Percentiles rank a stretch among this genome's conserved stretches.
Conservation (phyloP, 1,284 basidiomycete species). For the Golubevia pallescens region DNA sequence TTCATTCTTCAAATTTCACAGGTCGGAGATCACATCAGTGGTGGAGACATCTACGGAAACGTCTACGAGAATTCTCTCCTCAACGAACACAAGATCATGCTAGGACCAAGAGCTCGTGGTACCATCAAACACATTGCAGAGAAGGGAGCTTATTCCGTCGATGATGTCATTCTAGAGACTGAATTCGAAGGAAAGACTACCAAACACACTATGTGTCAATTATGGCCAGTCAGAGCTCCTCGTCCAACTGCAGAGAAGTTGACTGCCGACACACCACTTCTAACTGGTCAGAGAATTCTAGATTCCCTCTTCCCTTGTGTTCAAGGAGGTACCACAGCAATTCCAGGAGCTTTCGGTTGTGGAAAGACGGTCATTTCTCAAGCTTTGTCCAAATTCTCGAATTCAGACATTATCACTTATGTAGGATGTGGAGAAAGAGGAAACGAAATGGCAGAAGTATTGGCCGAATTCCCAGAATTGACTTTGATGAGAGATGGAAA, state of each 20-base stretch:
- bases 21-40: constrained; percentile 59
- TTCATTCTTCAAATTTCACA: neutral
- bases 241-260: constrained; percentile 61
- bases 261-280: constrained; percentile 54
- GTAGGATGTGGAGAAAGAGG: constrained; percentile 61
- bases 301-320: constrained; percentile 64
- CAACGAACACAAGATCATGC: constrained; percentile 61
- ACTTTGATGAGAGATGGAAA: constrained; percentile 52
- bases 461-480: constrained; percentile 62
- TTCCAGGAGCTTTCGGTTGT: constrained; percentile 63
- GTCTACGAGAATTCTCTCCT: constrained; percentile 60
- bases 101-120: constrained; percentile 55
- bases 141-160: constrained; percentile 57
- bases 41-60: constrained; percentile 59
- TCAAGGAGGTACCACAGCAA: constrained; percentile 63
- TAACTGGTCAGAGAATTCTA: constrained; percentile 63
- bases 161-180: constrained; percentile 61
- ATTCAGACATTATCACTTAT: constrained; percentile 65
- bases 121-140: constrained; percentile 61
- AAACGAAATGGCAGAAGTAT: constrained; percentile 63
- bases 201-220: constrained; percentile 56
- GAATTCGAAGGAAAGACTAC: constrained; percentile 64
- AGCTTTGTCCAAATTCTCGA: constrained; percentile 63
- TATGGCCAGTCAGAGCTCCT: constrained; percentile 63
- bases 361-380: constrained; percentile 64